A percentile compares a stretch with the other conserved stretches of the same genome.
These are phyloP conservation scores for Hyaloperonospora arabidopsidis DNA, from an alignment of 352 stramenopile genomes.

Conservation along the genomic window DNA sequence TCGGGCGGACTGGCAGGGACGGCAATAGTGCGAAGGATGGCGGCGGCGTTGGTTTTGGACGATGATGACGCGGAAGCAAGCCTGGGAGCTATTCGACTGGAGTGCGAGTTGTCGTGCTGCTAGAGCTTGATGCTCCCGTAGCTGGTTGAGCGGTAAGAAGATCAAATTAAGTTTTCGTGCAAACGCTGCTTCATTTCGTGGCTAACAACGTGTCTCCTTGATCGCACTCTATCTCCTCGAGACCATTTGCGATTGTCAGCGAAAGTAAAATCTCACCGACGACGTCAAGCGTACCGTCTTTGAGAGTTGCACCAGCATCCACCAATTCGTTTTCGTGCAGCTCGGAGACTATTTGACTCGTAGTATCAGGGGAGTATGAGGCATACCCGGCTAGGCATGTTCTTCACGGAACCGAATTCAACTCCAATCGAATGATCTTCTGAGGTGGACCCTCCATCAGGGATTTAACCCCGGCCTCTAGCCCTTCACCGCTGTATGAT, in stretches of 20 bases:
- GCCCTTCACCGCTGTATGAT: constrained; percentile 82
- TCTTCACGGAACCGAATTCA: constrained; percentile 90
- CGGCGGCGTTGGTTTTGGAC: constrained; percentile 8
- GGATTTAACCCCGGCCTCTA: constrained; percentile 30
- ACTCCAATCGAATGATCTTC: constrained; percentile 48
- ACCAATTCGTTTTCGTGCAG: constrained; percentile 62
- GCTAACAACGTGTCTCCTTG: too few species aligned
- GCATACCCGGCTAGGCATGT: constrained; percentile 61
- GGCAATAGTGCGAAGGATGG: constrained; percentile 20
- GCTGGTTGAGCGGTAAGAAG: constrained; percentile 25
- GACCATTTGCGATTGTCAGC: constrained; percentile 71
- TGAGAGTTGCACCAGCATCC: constrained; percentile 37
- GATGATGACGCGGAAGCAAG: constrained; percentile 1
- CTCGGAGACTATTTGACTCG: constrained; percentile 47
- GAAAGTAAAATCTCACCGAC: constrained; percentile 71
- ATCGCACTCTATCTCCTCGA: constrained; percentile 36
- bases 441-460: constrained; percentile 25
- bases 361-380: constrained; percentile 76
- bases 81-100: constrained; percentile 1
- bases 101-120: constrained; percentile 14
- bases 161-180: constrained; percentile 18
- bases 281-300: constrained; percentile 21
- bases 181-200: constrained; percentile 1
- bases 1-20: constrained; percentile 1
- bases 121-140: constrained; percentile 20